Evolutionary conservation across 129 eudicot species (phyloP), one percentile per base, ranked within the genome.

Genomic region (Flaveria ramosissima): DNA sequence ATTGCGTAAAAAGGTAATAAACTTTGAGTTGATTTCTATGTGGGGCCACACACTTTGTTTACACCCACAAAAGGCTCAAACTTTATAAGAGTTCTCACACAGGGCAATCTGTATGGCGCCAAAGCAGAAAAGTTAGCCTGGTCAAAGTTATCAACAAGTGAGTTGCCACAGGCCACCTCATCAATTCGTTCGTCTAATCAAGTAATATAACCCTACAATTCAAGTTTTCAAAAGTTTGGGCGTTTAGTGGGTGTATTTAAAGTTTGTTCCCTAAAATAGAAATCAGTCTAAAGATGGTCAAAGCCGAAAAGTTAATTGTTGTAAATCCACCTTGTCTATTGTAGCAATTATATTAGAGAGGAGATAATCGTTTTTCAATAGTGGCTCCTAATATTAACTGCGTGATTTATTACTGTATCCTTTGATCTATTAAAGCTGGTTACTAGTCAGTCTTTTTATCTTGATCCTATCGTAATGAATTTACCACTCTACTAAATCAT

Each of bases 401-500:
- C 8, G 3, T 26, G 41, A 23, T 60, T 23, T 60, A 11, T 60
- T 60, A 56, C 62, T 56, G 62, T 56, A 19, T 56, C 10, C 62
- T 19, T 56, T 56, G 62, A 20, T 56, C 27, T 56, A 11, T 19
- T 56, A 20, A 7, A 56, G 9, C 20, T 56, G 27, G 27, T 56
- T 56, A 19, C 20, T 19, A 0, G 62, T 17, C 26, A 20, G 62
- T 56, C 27, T 56, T 0, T 55, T 52, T 55, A 17, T 55, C 26
- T 55, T 55, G 26, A 55, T 55, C 14, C 13, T 55, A 17, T 55
- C 62, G 2, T 39, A 53, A 55, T 55, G n/a, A 17, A 10, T 30
- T 17, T 72, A 36, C 51, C 77, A 72, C 52, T 56, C 50, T 55
- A 56, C 32, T 55, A 32, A 39, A 32, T 45, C 66, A 53, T 16